A percentile compares a stretch with the other conserved stretches of the same genome.
phyloP scores from a whole-genome alignment of 768 basidiomycete genomes.

The Pulveroboletus sp. region DNA sequence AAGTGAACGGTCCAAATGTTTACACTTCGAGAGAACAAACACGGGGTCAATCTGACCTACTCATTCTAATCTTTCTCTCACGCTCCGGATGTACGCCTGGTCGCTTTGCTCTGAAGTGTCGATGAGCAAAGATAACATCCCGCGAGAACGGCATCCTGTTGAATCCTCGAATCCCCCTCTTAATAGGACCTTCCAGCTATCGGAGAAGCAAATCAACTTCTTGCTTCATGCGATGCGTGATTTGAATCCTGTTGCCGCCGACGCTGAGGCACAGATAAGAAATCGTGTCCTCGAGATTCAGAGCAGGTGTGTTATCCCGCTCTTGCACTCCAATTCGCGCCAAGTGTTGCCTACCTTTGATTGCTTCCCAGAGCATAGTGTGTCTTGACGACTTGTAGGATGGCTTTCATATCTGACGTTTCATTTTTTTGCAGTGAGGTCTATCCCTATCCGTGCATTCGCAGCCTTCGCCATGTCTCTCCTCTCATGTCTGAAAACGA shows the following conservation, averaged over 20 bases:
- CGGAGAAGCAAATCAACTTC: conserved; percentile 1
- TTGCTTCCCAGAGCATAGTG: conserved; percentile 2
- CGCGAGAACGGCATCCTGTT: conserved; percentile 3
- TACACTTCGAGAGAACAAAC: no score
- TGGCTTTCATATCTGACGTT: not conserved
- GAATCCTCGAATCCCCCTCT: conserved; percentile 1
- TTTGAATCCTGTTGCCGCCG: not conserved
- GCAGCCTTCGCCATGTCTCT: not conserved
- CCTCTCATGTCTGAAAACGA: conserved; percentile 1
- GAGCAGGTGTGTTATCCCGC: not conserved
- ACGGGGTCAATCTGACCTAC: no score
- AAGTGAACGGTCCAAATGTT: no score
- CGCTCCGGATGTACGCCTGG: no score
- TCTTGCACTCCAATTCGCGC: not conserved
- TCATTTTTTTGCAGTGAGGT: not conserved
- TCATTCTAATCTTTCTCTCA: no score
- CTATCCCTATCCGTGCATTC: conserved; percentile 4
- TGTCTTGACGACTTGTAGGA: not conserved
- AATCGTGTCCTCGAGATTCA: not conserved
- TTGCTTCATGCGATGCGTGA: conserved; percentile 2
- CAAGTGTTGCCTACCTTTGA: not conserved
- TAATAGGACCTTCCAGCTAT: not conserved
- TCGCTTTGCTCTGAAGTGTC: no score
- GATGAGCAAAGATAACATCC: not conserved
- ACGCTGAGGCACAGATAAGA: not conserved